Conservation (phyloP, 2,329 filamentous ascomycete genomes). For the Rhynchosporium agropyri region DNA sequence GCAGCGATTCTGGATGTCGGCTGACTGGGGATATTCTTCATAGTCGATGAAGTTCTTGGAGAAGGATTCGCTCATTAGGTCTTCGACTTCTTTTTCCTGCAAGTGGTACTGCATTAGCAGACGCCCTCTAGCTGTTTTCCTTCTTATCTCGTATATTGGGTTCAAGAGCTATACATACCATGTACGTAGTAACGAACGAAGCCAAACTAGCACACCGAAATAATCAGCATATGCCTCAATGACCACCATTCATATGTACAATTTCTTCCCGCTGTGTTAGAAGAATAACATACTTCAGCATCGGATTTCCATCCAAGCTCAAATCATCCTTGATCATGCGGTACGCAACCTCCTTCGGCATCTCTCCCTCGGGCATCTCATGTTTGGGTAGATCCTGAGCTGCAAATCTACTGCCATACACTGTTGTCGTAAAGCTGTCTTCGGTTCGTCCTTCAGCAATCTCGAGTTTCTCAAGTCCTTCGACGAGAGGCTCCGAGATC, state of each 20-base stretch:
- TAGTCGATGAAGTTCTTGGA: conserved; percentile 96
- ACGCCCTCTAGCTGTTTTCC: neutral
- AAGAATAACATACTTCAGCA: conserved; percentile 65
- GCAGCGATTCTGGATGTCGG: conserved; percentile 89
- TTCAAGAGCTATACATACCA: conserved; percentile 58
- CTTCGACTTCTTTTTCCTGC: conserved; percentile 90
- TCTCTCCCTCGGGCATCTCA: conserved; percentile 87
- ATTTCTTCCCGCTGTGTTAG: neutral
- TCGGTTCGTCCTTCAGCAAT: conserved; percentile 40
- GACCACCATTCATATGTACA: neutral
- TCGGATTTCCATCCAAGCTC: conserved; percentile 87
- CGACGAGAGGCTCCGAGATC: conserved; percentile 39
- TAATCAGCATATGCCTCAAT: conserved; percentile 24
- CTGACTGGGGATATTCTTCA: conserved; percentile 79
- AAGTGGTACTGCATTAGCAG: neutral
- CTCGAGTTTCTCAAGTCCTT: conserved; percentile 50
- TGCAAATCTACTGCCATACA: conserved; percentile 88
- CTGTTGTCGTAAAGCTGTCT: conserved; percentile 45
- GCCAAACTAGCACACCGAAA: conserved; percentile 63
- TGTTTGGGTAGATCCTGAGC: conserved; percentile 76
- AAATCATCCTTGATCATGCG: conserved; percentile 96
- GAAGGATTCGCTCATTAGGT: conserved; percentile 91
- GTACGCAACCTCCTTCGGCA: conserved; percentile 93
- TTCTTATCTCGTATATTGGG: neutral
- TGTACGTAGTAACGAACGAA: conserved; percentile 94